These are phyloP conservation scores for Sporisorium sorghi DNA, from an alignment of 1,284 basidiomycete genomes.

Conservation along the genomic window DNA sequence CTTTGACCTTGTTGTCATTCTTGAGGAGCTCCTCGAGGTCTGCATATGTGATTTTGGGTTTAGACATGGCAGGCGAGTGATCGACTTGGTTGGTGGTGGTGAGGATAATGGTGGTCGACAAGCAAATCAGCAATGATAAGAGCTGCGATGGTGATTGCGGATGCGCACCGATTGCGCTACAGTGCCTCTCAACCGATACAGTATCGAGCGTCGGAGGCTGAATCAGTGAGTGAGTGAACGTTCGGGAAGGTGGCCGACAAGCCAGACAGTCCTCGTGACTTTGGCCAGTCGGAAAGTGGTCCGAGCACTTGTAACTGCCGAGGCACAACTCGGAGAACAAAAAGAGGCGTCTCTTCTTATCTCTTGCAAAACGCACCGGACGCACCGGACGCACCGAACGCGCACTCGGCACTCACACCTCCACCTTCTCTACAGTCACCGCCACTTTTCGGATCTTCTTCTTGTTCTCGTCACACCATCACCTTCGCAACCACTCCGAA, in stretches of 20 bases:
- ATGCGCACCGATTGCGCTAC: not conserved
- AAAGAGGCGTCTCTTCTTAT: conserved; percentile 5
- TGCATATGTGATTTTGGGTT: conserved; percentile 29
- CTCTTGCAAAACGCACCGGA: not conserved
- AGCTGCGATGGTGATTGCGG: not conserved
- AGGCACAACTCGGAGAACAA: conserved; percentile 26
- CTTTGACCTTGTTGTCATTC: conserved; percentile 86
- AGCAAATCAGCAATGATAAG: not conserved
- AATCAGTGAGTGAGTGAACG: not conserved
- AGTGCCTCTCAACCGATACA: not conserved
- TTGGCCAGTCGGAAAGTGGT: conserved; percentile 7
- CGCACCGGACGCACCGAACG: no score
- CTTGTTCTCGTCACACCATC: conserved; percentile 5
- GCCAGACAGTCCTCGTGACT: conserved; percentile 7
- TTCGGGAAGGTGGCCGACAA: not conserved
- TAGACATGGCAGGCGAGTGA: conserved; percentile 23
- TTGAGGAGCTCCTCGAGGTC: conserved; percentile 70
- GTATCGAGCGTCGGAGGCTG: not conserved
- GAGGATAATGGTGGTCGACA: not conserved
- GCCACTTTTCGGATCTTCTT: not conserved
- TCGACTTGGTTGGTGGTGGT: conserved; percentile 4
- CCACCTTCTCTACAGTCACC: conserved; percentile 6
- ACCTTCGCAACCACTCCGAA: not conserved
- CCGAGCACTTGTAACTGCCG: conserved; percentile 18
- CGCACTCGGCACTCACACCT: not conserved